Conservation (phyloP, 108 stramenopile genomes). For the Fistulifera solaris region DNA sequence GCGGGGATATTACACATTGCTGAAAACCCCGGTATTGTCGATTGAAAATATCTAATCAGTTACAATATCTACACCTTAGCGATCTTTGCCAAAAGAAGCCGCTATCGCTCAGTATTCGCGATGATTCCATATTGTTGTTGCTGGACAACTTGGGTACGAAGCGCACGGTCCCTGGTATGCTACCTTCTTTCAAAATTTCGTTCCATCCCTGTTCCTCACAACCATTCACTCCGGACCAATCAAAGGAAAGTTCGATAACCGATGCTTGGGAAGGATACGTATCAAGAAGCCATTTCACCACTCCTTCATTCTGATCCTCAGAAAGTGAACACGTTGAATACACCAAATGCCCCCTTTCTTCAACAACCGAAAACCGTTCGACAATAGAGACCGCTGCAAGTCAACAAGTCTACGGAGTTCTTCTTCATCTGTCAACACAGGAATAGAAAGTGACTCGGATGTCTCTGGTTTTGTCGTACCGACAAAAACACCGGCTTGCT, state of each 20-base stretch:
- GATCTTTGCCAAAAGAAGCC: constrained; percentile 68
- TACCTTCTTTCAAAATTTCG: constrained; percentile 27
- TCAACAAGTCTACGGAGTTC: constrained; percentile 56
- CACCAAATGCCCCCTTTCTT: constrained; percentile 67
- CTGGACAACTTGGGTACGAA: constrained; percentile 39
- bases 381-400: constrained; percentile 65
- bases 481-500: constrained; percentile 10
- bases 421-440: constrained; percentile 23
- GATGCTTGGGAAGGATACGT: constrained; percentile 24
- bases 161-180: constrained; percentile 41
- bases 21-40: too few species aligned
- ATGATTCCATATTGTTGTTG: constrained; percentile 4
- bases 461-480: neutral
- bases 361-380: constrained; percentile 67
- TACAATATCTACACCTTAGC: constrained; percentile 1
- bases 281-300: constrained; percentile 71
- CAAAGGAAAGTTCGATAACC: constrained; percentile 25
- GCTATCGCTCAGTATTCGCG: constrained; percentile 19
- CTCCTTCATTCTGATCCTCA: constrained; percentile 78
- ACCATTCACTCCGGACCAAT: neutral
- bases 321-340: constrained; percentile 91
- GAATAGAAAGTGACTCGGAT: constrained; percentile 3
- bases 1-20: too few species aligned
- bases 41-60: too few species aligned
- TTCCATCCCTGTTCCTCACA: neutral